phyloP scores from a whole-genome alignment of 2,329 filamentous ascomycete genomes.

The Dissoconium aciculare region DNA sequence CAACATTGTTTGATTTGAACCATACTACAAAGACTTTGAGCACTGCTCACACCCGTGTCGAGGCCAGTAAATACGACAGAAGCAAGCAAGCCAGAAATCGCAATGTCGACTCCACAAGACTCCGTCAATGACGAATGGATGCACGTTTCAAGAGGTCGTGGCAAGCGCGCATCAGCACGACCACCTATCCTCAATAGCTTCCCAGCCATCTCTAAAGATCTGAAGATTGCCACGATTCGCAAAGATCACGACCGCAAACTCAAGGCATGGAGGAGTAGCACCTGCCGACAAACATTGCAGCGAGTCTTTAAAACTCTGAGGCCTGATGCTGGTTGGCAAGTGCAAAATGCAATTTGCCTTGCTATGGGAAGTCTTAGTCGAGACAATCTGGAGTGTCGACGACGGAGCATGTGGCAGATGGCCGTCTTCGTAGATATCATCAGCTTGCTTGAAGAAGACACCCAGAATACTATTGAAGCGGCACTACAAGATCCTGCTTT shows the following conservation, averaged over 20 bases:
- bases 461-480: slow-evolving; percentile 5
- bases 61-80: too few relatives aligned
- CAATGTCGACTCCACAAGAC: too few relatives aligned
- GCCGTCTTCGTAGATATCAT: slow-evolving; percentile 20
- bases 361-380: slow-evolving; percentile 20
- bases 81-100: too few relatives aligned
- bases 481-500: slow-evolving; percentile 20
- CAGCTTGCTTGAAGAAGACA: slow-evolving; percentile 5
- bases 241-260: slow-evolving; percentile 12
- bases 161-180: too few relatives aligned
- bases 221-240: slow-evolving; percentile 10
- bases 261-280: slow-evolving; percentile 12
- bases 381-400: slow-evolving; percentile 17
- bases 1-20: too few relatives aligned
- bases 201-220: slow-evolving; percentile 3
- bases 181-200: background rate
- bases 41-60: too few relatives aligned
- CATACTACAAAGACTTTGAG: too few relatives aligned
- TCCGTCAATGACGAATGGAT: too few relatives aligned
- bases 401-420: slow-evolving; percentile 21
- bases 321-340: slow-evolving; percentile 13
- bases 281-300: slow-evolving; percentile 11
- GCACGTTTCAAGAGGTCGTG: too few relatives aligned
- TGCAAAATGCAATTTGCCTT: slow-evolving; percentile 19
- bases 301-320: slow-evolving; percentile 10